Conservation (phyloP, 495 filamentous ascomycete genomes). For the Pseudotulostoma volvatum region DNA sequence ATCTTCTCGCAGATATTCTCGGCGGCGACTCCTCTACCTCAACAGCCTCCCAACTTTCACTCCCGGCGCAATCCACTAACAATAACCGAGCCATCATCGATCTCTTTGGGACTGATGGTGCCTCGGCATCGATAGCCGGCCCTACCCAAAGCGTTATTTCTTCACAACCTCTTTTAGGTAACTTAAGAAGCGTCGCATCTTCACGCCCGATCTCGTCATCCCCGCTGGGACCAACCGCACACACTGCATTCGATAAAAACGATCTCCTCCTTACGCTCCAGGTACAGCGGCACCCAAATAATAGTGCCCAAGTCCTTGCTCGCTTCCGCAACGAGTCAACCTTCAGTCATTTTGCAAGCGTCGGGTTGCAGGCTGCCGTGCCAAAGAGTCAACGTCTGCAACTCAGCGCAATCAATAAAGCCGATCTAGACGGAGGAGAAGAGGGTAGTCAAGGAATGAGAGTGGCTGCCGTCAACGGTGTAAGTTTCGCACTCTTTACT, state of each 20-base stretch:
- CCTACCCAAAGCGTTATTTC: slow-evolving; percentile 21
- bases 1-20: slow-evolving; percentile 77
- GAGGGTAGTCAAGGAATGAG: slow-evolving; percentile 85
- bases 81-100: slow-evolving; percentile 79
- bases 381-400: slow-evolving; percentile 90
- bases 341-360: slow-evolving; percentile 44
- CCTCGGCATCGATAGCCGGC: slow-evolving; percentile 16
- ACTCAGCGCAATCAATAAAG: slow-evolving; percentile 67
- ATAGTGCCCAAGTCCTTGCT: slow-evolving; percentile 57
- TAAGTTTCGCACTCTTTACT: slow-evolving; percentile 35
- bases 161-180: slow-evolving; percentile 33
- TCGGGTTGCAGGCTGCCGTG: slow-evolving; percentile 83
- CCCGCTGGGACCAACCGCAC: slow-evolving; percentile 27
- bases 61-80: slow-evolving; percentile 29
- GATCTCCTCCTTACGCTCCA: slow-evolving; percentile 63
- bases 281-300: slow-evolving; percentile 61
- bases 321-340: slow-evolving; percentile 65
- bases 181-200: slow-evolving; percentile 28
- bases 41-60: slow-evolving; percentile 36
- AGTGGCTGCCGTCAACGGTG: slow-evolving; percentile 65
- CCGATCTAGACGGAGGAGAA: slow-evolving; percentile 55
- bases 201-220: slow-evolving; percentile 21
- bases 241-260: slow-evolving; percentile 74
- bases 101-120: slow-evolving; percentile 40
- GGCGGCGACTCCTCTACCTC: slow-evolving; percentile 34